Base-by-base conservation (phyloP, 192 early-diverging fungal species). In the Coemansia guatemalensis region DNA sequence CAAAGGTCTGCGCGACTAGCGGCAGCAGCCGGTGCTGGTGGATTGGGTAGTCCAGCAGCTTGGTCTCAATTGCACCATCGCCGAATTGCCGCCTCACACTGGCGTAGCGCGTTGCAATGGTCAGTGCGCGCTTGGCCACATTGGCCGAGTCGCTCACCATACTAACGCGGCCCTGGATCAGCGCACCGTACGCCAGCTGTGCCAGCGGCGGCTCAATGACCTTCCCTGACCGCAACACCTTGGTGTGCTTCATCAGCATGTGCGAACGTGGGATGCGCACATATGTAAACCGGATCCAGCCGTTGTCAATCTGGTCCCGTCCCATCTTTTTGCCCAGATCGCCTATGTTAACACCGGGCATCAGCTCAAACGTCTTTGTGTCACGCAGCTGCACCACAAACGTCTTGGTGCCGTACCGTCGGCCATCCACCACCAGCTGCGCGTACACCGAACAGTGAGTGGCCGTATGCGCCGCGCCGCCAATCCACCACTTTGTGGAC, bases 401-500 rank as follows among this genome's bases (percentile, higher is more conserved):
- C 53, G 88, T 89, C 81, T 94, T 92, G 67, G 89, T 87, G 54
- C 94, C 94, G 69, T 94, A 89, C 49, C 82, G 67, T 72, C 91
- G 89, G 58, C 88, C 90, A 52, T 88, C 88, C 39, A 95, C 90
- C 26, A 90, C 74, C 29, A 95, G 85, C 78, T 93, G 91, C 12
- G 93, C 93, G 69, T 92, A 94, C 8, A 92, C 88, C 18, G 88
- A 83, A 35, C 85, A 82, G 75, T 91, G 89, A 2, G 92, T 93
- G 35, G 92, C 92, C 9, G 89, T 89, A 65, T 93, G 91, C n/a
- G 93, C 94, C 17, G 94, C 94, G 56, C 92, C 92, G 65, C 94
- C 94, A 72, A 96, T 96, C 94, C 94, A 96, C 94, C 94, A 96
- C 79, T 96, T 95, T 48, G 93, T 96, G 27, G 91, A 88, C 9